Evolutionary conservation across 2,329 filamentous ascomycete species (phyloP), one percentile per base, ranked within the genome.

Genomic region (Bipolaris zeicola): DNA sequence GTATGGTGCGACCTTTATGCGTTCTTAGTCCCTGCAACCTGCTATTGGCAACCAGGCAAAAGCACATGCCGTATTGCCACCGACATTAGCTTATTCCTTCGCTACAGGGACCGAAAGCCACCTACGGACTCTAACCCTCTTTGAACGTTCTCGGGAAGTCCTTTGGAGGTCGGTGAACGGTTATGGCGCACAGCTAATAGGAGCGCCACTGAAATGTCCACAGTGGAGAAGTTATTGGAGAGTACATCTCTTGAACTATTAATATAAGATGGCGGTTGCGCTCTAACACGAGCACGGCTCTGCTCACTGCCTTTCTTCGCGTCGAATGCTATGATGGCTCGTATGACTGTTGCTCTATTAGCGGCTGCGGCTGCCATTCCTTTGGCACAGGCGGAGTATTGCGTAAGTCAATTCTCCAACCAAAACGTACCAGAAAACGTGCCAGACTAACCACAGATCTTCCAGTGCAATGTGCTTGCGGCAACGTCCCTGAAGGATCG

Each of bases 381-480:
- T 28, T 37, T 49, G 4, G 45, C 51, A 4, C 53, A 56, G 24
- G 43, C 49, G 5, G 49, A 56, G 16, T 47, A 52, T 22, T 59
- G 56, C 47, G 56, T 59, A 49, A 41, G 52, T 47, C 37, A 16
- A n/a, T 18, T 34, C 24, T 6, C 16, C 18, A 11, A 7, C 11
- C 6, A 14, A 5, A 31, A 6, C 10, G 16, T 7, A 47, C 20
- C 10, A 31, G 11, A 13, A 4, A 28, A 6, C 8, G 16, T 11
- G 42, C 20, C 11, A 31, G 13, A 37, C n/a, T 37, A 37, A 18
- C 22, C 28, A 33, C 43, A 44, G 6, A 22, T 26, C 1, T 1
- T n/a, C 28, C 26, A 63, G 63, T 66, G 62, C 20, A 36, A 42
- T 34, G 47, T 52, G 18, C 47, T 66, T 11, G 41, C 60, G 0